A percentile compares a stretch with the other conserved stretches of the same genome.
Evolutionary conservation across 208 protist genomes (phyloP).

Genomic region (Kentomonas sorsogonicus): DNA sequence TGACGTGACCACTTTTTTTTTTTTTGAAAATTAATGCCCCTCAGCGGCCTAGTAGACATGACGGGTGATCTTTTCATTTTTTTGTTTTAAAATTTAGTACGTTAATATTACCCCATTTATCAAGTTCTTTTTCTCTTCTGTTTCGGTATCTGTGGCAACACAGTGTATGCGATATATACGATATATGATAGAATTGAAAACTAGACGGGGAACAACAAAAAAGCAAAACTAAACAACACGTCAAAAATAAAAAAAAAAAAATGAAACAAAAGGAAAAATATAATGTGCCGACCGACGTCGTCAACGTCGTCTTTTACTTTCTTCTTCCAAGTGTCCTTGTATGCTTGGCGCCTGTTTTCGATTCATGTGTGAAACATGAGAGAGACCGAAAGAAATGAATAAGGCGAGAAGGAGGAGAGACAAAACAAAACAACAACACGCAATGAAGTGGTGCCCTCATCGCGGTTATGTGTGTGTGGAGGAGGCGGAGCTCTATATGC

Average conservation of each 20-base stretch:
- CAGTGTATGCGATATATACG: too few species aligned
- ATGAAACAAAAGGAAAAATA: constrained; percentile 1
- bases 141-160: too few species aligned
- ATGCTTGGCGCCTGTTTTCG: background rate
- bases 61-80: background rate
- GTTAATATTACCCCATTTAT: background rate
- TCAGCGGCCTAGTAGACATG: background rate
- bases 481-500: background rate
- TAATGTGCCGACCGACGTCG: background rate
- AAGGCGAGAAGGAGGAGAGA: background rate
- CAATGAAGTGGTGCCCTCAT: too few species aligned
- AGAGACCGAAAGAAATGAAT: background rate
- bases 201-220: constrained; percentile 3
- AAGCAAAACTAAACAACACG: background rate
- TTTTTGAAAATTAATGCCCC: background rate
- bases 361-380: background rate
- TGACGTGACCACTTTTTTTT: background rate
- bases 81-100: background rate
- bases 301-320: background rate
- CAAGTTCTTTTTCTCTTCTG: background rate
- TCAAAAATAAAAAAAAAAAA: constrained; percentile 6
- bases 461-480: too few species aligned
- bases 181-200: too few species aligned
- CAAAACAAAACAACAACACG: too few species aligned
- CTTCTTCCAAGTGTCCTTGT: background rate